phyloP scores from a whole-genome alignment of 305 asterid genomes.

The Solanum hybrid region DNA sequence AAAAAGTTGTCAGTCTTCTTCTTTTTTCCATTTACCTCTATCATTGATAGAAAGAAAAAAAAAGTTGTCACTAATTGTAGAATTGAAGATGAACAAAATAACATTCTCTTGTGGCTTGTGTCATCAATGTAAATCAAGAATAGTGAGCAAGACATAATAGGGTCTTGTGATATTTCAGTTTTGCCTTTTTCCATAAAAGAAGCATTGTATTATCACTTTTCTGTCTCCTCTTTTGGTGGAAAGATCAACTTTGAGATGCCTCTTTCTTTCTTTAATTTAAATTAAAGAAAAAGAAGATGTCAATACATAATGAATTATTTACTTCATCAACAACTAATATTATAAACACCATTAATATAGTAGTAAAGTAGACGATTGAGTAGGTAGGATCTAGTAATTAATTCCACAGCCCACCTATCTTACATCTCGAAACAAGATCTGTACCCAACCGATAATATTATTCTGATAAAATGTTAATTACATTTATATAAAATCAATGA shows the following conservation, averaged over 20 bases:
- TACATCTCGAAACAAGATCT: background rate
- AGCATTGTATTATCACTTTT: background rate
- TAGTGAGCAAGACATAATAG: background rate
- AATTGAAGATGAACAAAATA: background rate
- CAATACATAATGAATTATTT: background rate
- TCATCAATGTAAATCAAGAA: background rate
- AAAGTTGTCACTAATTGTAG: background rate
- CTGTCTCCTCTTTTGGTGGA: background rate
- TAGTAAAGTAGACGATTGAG: background rate
- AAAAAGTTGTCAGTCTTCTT: background rate
- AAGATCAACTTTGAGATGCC: background rate
- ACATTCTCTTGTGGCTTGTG: background rate
- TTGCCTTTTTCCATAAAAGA: background rate
- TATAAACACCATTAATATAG: background rate
- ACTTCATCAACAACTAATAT: background rate
- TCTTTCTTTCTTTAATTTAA: background rate
- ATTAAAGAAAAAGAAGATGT: background rate
- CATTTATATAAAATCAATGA: background rate
- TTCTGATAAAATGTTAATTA: background rate
- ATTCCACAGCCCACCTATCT: background rate
- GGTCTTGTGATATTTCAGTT: background rate
- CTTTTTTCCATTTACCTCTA: background rate
- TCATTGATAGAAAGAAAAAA: background rate
- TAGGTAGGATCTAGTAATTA: background rate
- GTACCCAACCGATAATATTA: background rate